Percentiles rank a stretch among this genome's conserved stretches.
Conservation (phyloP, 495 filamentous ascomycete species). For the Penicillium maclennaniae region DNA sequence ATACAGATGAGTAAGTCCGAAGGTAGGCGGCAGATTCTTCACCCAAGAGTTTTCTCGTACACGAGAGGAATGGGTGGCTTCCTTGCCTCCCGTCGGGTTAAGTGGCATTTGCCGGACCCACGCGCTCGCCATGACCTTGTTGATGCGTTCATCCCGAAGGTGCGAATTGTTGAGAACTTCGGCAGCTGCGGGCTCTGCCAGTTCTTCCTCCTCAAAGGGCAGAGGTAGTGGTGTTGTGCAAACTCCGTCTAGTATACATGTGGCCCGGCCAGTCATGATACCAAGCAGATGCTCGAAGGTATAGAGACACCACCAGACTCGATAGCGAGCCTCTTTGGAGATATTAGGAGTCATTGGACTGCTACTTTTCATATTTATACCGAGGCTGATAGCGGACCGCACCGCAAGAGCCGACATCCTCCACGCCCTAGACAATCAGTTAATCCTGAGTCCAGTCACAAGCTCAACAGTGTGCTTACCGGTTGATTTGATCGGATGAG, state of each 20-base stretch:
- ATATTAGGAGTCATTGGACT: constrained; percentile 44
- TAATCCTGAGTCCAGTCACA: neutral
- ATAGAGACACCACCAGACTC: constrained; percentile 65
- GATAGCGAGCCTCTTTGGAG: constrained; percentile 60
- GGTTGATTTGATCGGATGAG: constrained; percentile 49
- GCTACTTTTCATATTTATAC: constrained; percentile 61
- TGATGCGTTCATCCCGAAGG: constrained; percentile 37
- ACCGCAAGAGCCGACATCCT: constrained; percentile 57
- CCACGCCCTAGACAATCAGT: constrained; percentile 51
- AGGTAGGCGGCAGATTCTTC: constrained; percentile 31
- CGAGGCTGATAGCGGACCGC: constrained; percentile 57
- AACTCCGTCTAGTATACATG: constrained; percentile 53
- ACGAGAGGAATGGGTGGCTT: constrained; percentile 19
- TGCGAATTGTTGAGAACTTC: constrained; percentile 30
- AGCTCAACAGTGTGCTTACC: constrained; percentile 31
- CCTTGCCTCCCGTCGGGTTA: constrained; percentile 31
- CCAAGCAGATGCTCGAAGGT: constrained; percentile 57
- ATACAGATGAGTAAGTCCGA: constrained; percentile 45
- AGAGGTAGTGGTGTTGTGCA: constrained; percentile 59
- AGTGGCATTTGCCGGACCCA: constrained; percentile 38
- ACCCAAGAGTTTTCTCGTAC: constrained; percentile 27
- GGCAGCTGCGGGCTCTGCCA: constrained; percentile 31
- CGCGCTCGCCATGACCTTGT: constrained; percentile 33
- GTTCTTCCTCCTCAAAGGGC: constrained; percentile 52
- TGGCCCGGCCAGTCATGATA: constrained; percentile 64